Evolutionary conservation across 345 rosid species (phyloP).

Genomic region (Rubroshorea leprosula): DNA sequence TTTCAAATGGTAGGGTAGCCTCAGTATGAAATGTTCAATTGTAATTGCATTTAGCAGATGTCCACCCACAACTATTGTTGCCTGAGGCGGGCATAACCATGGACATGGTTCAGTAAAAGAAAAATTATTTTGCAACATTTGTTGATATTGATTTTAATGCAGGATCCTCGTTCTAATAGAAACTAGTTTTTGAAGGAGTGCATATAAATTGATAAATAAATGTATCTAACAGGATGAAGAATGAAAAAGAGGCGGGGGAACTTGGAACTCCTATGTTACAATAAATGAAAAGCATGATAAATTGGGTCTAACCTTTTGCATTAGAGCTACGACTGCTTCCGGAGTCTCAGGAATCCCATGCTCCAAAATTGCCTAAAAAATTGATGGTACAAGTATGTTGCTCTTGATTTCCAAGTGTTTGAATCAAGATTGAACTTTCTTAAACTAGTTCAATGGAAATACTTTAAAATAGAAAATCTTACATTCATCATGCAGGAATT

Average conservation of each 20-base stretch:
- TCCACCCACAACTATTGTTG: conserved; percentile 67
- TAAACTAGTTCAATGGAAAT: background rate
- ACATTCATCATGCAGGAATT: conserved; percentile 88
- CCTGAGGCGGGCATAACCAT: conserved; percentile 44
- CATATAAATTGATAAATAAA: too few species aligned
- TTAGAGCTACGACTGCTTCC: conserved; percentile 70
- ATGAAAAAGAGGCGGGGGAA: too few species aligned
- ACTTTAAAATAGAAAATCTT: conserved; percentile 20
- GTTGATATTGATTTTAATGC: background rate
- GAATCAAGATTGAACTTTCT: background rate
- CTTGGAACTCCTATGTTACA: too few species aligned
- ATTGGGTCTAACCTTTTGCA: conserved; percentile 67
- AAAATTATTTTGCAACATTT: background rate
- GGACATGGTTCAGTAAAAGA: background rate
- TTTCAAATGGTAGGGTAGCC: conserved; percentile 87
- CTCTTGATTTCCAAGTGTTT: conserved; percentile 8
- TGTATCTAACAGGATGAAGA: too few species aligned
- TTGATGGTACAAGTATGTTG: conserved; percentile 8
- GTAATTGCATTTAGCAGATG: conserved; percentile 70
- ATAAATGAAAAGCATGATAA: background rate
- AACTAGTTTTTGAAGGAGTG: too few species aligned
- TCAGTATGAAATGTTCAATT: conserved; percentile 85
- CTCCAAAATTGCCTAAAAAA: conserved; percentile 66
- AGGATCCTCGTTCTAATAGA: background rate
- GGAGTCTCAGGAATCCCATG: conserved; percentile 74